Base-by-base conservation (phyloP, 352 stramenopile species). In the Saprolegnia parasitica region DNA sequence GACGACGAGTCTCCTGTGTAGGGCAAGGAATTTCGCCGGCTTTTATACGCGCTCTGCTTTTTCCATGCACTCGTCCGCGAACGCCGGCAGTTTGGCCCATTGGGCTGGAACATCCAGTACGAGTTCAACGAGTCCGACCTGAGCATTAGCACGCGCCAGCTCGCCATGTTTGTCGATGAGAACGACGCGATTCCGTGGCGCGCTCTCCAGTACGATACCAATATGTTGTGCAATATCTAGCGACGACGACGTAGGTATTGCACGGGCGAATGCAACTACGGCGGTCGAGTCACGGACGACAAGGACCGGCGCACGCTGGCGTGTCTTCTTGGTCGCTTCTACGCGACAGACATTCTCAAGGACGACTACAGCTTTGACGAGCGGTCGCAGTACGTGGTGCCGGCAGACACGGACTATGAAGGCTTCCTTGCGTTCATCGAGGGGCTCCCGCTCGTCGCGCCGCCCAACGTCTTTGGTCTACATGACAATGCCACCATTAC, bases 81-180 rank as follows among this genome's bases (percentile, higher is more conserved):
- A 73, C 83, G 94, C 0, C 78, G 93, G 26, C 81, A 97, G 70
- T 98, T 97, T 74, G 94, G 94, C 0, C 88, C 93, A 23, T 80
- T 98, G 3, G 94, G 94, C 13, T 98, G 93, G 91, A 98, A 98
- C 71, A 98, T 98, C 57, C 91, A 96, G 71, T 98, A 98, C 75
- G 94, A 98, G 75, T 98, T 98, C 71, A 98, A 97, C 72, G 91
- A 97, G 76, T 97, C 86, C 0, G 94, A 98, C 67, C 61, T 98
- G 52, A 83, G 84, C 46, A 98, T 98, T 71, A 95, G 81, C 49
- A 96, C 95, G 64, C 86, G 86, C 6, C 91, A 98, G 71, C 74
- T 98, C 5, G 87, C 89, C 56, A 96, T 98, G 80, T 98, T 95
- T 71, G 67, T 97, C 13, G 91, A 98, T 64, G 83, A 94, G 71